These are phyloP conservation scores for Metschnikowia santaceciliae DNA, from an alignment of 805 yeast species.

Conservation along the genomic window DNA sequence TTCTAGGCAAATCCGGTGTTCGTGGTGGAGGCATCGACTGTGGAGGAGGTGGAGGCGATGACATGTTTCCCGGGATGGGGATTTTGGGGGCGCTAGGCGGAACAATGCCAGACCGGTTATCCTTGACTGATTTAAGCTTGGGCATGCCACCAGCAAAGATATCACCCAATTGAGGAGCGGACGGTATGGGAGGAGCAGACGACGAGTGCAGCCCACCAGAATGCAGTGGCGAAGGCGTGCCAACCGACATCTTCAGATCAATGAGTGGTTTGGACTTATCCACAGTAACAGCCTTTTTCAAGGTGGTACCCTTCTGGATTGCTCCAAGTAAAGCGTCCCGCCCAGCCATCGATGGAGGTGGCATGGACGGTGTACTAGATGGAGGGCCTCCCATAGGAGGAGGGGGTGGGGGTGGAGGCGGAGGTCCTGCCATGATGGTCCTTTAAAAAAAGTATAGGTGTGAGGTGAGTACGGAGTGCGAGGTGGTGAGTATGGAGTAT, in stretches of 20 bases:
- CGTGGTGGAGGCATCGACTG: conserved; percentile 11
- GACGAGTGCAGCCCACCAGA: conserved; percentile 1
- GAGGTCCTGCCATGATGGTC: conserved; percentile 38
- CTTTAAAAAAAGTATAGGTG: background rate
- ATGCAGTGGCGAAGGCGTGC: conserved; percentile 17
- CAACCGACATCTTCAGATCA: conserved; percentile 29
- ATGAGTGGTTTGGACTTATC: conserved; percentile 54
- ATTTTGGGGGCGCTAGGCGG: conserved; percentile 38
- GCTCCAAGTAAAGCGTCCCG: conserved; percentile 65
- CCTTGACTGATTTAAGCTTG: conserved; percentile 46
- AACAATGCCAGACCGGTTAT: conserved; percentile 34
- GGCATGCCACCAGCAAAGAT: conserved; percentile 81
- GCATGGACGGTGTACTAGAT: conserved; percentile 23
- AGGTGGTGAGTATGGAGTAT: background rate
- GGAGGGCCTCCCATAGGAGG: conserved; percentile 22
- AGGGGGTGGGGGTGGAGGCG: conserved; percentile 35
- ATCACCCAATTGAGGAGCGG: conserved; percentile 55
- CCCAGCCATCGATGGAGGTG: conserved; percentile 19
- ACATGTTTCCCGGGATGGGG: conserved; percentile 19
- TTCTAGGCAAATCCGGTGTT: conserved; percentile 13
- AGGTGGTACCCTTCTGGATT: conserved; percentile 56
- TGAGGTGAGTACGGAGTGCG: background rate
- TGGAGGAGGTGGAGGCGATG: conserved; percentile 5
- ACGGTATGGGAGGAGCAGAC: conserved; percentile 23
- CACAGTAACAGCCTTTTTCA: conserved; percentile 42